Evolutionary conservation across 805 yeast genomes (phyloP).

Genomic region (Teunomyces panamensis): DNA sequence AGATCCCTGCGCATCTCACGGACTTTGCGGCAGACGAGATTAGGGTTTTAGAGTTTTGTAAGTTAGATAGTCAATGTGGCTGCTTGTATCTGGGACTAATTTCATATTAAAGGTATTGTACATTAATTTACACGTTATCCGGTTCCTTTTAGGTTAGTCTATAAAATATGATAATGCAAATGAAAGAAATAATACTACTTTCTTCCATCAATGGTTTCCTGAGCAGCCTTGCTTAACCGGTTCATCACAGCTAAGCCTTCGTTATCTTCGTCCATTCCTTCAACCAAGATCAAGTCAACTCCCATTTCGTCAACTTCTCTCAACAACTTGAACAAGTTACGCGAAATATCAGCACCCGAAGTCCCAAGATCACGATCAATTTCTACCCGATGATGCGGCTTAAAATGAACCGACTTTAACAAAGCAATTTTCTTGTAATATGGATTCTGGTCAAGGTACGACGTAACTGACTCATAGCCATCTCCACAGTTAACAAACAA

Average conservation of each 20-base stretch:
- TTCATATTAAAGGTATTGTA: background rate
- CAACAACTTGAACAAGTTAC: slow-evolving; percentile 66
- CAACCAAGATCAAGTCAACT: slow-evolving; percentile 76
- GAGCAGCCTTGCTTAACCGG: slow-evolving; percentile 80
- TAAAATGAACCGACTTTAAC: slow-evolving; percentile 42
- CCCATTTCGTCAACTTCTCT: slow-evolving; percentile 71
- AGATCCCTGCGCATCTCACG: background rate
- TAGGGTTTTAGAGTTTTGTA: background rate
- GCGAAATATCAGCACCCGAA: slow-evolving; percentile 61
- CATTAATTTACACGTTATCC: background rate
- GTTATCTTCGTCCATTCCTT: slow-evolving; percentile 69
- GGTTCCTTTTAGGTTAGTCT: background rate
- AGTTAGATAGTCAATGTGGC: background rate
- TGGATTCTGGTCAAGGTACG: slow-evolving; percentile 17
- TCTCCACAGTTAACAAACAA: slow-evolving; percentile 54
- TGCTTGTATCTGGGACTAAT: background rate
- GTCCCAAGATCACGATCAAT: slow-evolving; percentile 42
- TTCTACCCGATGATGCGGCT: slow-evolving; percentile 11
- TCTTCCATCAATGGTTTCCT: slow-evolving; percentile 34
- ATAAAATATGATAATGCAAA: background rate
- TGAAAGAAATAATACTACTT: background rate
- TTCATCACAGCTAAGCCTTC: slow-evolving; percentile 97
- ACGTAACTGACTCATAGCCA: slow-evolving; percentile 33
- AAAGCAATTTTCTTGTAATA: slow-evolving; percentile 47
- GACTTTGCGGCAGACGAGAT: background rate